Percentiles rank a stretch among this genome's conserved stretches.
Evolutionary conservation across 345 rosid genomes (phyloP).

Genomic region (Acer yangbiense): DNA sequence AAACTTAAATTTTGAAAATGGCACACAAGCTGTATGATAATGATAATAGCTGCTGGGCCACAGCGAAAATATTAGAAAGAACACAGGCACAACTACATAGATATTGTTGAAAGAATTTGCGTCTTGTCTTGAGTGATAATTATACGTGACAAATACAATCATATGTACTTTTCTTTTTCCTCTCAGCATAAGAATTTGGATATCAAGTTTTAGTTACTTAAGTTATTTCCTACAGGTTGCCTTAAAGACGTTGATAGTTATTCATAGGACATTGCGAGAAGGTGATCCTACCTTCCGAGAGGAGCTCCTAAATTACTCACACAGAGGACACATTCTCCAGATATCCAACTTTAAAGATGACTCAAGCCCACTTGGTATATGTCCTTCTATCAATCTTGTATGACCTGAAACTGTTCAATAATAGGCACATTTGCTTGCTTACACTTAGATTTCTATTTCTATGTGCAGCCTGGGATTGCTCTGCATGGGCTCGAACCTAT

Average conservation of each 20-base stretch:
- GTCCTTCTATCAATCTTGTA: background rate
- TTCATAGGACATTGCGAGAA: constrained; percentile 93
- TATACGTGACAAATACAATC: background rate
- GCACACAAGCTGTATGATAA: background rate
- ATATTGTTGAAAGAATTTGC: background rate
- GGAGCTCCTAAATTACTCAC: constrained; percentile 77
- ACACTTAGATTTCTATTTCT: background rate
- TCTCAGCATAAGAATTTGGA: background rate
- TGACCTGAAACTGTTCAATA: background rate
- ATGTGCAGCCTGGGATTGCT: constrained; percentile 94
- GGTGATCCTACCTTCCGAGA: constrained; percentile 94
- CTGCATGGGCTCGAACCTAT: constrained; percentile 91
- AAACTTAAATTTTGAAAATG: background rate
- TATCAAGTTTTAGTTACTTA: background rate
- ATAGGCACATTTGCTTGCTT: background rate
- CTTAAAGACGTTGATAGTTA: constrained; percentile 84
- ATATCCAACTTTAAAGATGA: constrained; percentile 95
- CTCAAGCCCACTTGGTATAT: constrained; percentile 81
- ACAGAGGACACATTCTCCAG: constrained; percentile 77
- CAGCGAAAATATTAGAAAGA: too few species aligned
- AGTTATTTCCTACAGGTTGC: constrained; percentile 64
- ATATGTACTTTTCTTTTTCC: background rate
- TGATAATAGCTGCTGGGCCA: background rate
- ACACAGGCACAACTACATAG: background rate
- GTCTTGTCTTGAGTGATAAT: background rate